These are phyloP conservation scores for Cochlearia excelsa DNA, from an alignment of 345 rosid species.

Conservation along the genomic window DNA sequence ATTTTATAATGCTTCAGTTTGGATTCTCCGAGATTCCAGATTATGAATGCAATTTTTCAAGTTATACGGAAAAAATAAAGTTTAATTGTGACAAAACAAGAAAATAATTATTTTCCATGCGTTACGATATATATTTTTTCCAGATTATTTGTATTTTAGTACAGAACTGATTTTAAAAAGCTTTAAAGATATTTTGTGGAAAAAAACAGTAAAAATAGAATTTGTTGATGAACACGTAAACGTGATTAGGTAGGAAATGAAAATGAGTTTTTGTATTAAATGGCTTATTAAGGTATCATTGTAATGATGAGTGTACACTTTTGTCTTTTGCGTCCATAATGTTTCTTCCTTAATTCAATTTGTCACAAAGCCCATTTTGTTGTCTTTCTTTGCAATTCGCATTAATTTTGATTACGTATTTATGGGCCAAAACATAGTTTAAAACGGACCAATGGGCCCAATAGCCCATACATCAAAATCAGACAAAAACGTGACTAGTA, in stretches of 20 bases:
- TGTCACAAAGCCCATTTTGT: constrained; percentile 2
- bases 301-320: constrained; percentile 3
- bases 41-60: constrained; percentile 4
- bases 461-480: too few relatives aligned
- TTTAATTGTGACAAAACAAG: neutral
- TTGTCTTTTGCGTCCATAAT: constrained; percentile 6
- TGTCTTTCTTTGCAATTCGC: neutral
- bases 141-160: neutral
- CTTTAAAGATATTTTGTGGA: neutral
- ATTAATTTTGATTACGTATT: too few relatives aligned
- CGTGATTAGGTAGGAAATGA: constrained; percentile 6
- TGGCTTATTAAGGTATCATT: neutral
- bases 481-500: too few relatives aligned
- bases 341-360: neutral
- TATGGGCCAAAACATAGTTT: too few relatives aligned
- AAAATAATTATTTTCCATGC: neutral
- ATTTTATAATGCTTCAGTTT: neutral
- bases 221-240: constrained; percentile 23
- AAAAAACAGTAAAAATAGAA: constrained; percentile 5
- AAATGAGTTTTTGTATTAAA: constrained; percentile 11
- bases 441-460: too few relatives aligned
- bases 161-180: neutral
- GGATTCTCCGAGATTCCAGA: constrained; percentile 22
- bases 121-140: neutral
- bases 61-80: neutral